phyloP scores from a whole-genome alignment of 768 basidiomycete genomes.

The Suillus sp. region DNA sequence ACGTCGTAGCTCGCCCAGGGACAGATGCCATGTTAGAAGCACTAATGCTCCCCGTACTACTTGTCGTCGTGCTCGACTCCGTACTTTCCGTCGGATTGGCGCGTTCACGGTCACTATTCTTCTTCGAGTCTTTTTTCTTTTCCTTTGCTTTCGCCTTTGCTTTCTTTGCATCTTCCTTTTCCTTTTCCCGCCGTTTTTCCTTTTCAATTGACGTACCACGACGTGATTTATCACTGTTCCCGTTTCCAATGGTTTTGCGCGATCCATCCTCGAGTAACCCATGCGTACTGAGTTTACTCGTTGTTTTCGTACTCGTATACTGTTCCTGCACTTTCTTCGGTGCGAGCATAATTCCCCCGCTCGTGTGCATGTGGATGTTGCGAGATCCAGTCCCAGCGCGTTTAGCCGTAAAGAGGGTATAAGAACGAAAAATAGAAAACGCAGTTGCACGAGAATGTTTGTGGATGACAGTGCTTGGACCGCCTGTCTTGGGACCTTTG shows the following conservation, averaged over 20 bases:
- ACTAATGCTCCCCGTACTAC: slow-evolving; percentile 32
- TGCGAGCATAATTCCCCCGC: slow-evolving; percentile 59
- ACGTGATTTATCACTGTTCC: slow-evolving; percentile 22
- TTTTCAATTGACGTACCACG: slow-evolving; percentile 25
- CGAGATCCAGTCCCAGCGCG: slow-evolving; percentile 19
- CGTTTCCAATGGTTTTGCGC: slow-evolving; percentile 17
- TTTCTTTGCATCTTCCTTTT: slow-evolving; percentile 17
- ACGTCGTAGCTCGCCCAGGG: slow-evolving; percentile 13
- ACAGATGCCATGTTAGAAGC: slow-evolving; percentile 14
- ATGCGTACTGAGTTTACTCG: slow-evolving; percentile 65
- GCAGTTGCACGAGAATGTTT: slow-evolving; percentile 80
- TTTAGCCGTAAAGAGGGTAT: slow-evolving; percentile 31
- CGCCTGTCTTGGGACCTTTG: slow-evolving; percentile 44
- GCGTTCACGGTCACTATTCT: slow-evolving; percentile 20
- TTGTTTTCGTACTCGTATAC: slow-evolving; percentile 76
- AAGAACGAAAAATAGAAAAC: slow-evolving; percentile 76
- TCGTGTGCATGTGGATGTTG: slow-evolving; percentile 30
- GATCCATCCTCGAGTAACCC: slow-evolving; percentile 58
- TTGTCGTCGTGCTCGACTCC: slow-evolving; percentile 33
- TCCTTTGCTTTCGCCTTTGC: slow-evolving; percentile 25
- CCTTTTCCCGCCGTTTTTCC: slow-evolving; percentile 21
- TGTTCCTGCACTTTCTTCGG: slow-evolving; percentile 77
- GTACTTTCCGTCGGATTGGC: slow-evolving; percentile 34
- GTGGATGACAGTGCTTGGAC: slow-evolving; percentile 72
- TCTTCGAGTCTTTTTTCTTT: slow-evolving; percentile 37